Base-by-base conservation (phyloP, 106 monocot species). In the Gastrodia elata region DNA sequence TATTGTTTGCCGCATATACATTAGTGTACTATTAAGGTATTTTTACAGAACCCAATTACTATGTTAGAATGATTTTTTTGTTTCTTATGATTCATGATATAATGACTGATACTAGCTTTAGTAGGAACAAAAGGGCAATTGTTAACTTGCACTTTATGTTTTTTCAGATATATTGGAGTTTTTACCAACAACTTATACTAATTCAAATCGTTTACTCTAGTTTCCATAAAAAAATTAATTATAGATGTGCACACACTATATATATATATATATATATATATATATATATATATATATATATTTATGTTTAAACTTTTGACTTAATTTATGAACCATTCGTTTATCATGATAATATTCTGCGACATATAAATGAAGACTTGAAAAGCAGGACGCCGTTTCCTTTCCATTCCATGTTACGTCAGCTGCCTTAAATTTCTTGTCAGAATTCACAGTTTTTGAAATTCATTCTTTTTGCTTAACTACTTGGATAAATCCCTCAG, bases 161-260 rank as follows among this genome's bases (percentile, higher is more conserved):
- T 32, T 26, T 27, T 27, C 3, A 61, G 59, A 67, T 18, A 20
- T 36, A 1, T 33, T 67, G 35, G 36, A 24, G 57, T 52, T 5
- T 59, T 61, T 27, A 32, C 22, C 1, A 30, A 11, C 32, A 61
- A 61, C 38, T n/a, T 6, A 67, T 67, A 2, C 38, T 67, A 11
- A 36, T 67, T 67, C 67, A 33, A 30, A 61, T 61, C 27, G 6
- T 61, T 61, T 61, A n/a, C n/a, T n/a, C n/a, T n/a, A n/a, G n/a
- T n/a, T n/a, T n/a, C n/a, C n/a, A n/a, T n/a, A n/a, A n/a, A n/a
- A n/a, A n/a, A n/a, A n/a, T n/a, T n/a, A n/a, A n/a, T n/a, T n/a
- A n/a, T n/a, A n/a, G n/a, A n/a, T n/a, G n/a, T 32, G 1, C 30
- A 32, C n/a, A n/a, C n/a, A 61, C 61, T 30, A 4, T 32, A 9